Conservation (phyloP, 1,284 basidiomycete genomes). For the Naganishia albida region DNA sequence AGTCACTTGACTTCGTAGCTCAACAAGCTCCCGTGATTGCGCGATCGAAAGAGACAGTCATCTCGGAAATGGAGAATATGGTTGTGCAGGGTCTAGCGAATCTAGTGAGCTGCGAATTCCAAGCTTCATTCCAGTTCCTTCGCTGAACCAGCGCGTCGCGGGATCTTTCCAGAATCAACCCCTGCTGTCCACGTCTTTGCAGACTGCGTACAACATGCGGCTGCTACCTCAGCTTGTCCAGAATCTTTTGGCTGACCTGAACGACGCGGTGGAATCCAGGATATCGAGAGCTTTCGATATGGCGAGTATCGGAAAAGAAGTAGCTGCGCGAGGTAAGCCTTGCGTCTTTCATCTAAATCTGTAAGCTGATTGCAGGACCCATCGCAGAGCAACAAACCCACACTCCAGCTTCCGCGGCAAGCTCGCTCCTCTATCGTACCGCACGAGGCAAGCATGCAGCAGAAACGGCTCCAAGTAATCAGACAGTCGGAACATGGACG, state of each 20-base stretch:
- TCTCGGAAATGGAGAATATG: constrained; percentile 83
- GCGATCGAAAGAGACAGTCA: constrained; percentile 67
- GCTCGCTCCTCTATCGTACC: constrained; percentile 32
- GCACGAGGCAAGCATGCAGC: constrained; percentile 66
- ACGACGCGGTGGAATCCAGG: constrained; percentile 76
- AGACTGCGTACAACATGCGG: constrained; percentile 89
- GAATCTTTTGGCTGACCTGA: constrained; percentile 75
- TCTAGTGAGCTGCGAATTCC: constrained; percentile 60
- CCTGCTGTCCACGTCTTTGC: constrained; percentile 82
- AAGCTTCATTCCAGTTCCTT: constrained; percentile 5
- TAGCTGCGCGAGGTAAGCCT: constrained; percentile 67
- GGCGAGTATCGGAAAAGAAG: constrained; percentile 77
- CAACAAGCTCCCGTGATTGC: constrained; percentile 71
- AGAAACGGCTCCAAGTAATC: constrained; percentile 77
- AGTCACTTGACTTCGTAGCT: constrained; percentile 68
- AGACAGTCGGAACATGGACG: constrained; percentile 78
- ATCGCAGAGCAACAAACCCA: constrained; percentile 32
- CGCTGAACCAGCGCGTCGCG: constrained; percentile 14
- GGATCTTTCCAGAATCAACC: constrained; percentile 71
- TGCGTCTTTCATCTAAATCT: not conserved
- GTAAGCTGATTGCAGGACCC: not conserved
- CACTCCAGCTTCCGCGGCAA: constrained; percentile 32
- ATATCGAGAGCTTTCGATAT: constrained; percentile 83
- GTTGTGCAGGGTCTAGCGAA: constrained; percentile 72
- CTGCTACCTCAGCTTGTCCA: constrained; percentile 80